phyloP scores from a whole-genome alignment of 352 stramenopile species.

The Phytophthora hibernalis region DNA sequence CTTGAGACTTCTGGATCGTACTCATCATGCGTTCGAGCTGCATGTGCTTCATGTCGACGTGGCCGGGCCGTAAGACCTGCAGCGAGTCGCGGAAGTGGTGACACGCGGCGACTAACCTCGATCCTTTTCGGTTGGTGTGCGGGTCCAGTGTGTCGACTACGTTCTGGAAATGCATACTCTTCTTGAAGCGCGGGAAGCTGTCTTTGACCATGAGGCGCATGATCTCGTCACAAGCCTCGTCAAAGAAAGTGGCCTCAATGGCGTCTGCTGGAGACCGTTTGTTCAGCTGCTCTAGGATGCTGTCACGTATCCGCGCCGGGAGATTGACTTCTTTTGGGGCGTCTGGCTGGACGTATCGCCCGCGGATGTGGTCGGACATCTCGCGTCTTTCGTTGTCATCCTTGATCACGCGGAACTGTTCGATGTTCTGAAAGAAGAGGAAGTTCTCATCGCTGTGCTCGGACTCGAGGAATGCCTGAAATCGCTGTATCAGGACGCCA shows the following conservation, averaged over 20 bases:
- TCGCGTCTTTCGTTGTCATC: slow-evolving; percentile 35
- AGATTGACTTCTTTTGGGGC: slow-evolving; percentile 80
- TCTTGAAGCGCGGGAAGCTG: slow-evolving; percentile 85
- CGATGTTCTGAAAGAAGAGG: slow-evolving; percentile 73
- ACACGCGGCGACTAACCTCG: slow-evolving; percentile 66
- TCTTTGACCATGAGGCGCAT: slow-evolving; percentile 85
- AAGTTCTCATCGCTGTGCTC: slow-evolving; percentile 88
- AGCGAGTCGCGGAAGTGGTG: slow-evolving; percentile 79
- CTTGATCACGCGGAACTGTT: slow-evolving; percentile 48
- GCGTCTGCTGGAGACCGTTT: slow-evolving; percentile 32
- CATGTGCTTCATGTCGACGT: slow-evolving; percentile 61
- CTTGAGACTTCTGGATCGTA: slow-evolving; percentile 70
- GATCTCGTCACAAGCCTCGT: slow-evolving; percentile 74
- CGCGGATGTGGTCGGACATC: slow-evolving; percentile 50
- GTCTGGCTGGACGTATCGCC: slow-evolving; percentile 65
- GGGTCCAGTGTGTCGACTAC: slow-evolving; percentile 72
- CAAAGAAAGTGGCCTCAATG: slow-evolving; percentile 54
- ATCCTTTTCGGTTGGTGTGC: slow-evolving; percentile 69
- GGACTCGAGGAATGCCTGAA: slow-evolving; percentile 68
- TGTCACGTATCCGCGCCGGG: slow-evolving; percentile 64
- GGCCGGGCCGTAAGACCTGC: slow-evolving; percentile 58
- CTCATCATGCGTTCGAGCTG: slow-evolving; percentile 74
- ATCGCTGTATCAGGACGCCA: slow-evolving; percentile 61
- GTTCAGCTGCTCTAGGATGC: slow-evolving; percentile 33
- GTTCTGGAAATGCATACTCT: slow-evolving; percentile 68